These are phyloP conservation scores for Podospora pseudoanserina DNA, from an alignment of 495 filamentous ascomycete genomes.

Conservation along the genomic window DNA sequence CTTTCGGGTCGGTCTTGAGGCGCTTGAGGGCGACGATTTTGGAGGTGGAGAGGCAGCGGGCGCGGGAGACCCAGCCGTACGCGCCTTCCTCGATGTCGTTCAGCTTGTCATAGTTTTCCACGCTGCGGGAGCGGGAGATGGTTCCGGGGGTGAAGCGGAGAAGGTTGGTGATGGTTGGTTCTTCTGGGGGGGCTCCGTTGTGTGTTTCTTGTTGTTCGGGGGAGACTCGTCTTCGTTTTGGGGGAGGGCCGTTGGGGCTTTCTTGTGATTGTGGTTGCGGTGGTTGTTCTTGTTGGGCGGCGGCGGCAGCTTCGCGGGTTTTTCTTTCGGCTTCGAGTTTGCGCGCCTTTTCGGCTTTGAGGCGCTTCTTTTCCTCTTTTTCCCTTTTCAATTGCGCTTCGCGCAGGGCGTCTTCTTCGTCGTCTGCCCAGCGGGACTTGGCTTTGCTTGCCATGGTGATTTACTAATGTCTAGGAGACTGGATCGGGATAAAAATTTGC, in stretches of 20 bases:
- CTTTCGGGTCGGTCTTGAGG: slow-evolving; percentile 81
- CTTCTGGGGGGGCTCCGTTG: slow-evolving; percentile 13
- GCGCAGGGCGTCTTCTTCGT: slow-evolving; percentile 68
- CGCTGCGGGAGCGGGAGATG: slow-evolving; percentile 74
- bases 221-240: slow-evolving; percentile 54
- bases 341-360: slow-evolving; percentile 81
- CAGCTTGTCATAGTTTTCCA: slow-evolving; percentile 84
- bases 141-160: slow-evolving; percentile 63
- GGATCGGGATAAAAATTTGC: background rate
- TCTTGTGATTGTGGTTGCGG: slow-evolving; percentile 29
- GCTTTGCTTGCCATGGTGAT: slow-evolving; percentile 56
- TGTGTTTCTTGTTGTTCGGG: slow-evolving; percentile 15
- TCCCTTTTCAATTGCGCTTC: slow-evolving; percentile 73
- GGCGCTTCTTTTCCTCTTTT: slow-evolving; percentile 83
- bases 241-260: slow-evolving; percentile 40
- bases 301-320: slow-evolving; percentile 30
- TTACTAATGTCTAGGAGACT: background rate
- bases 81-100: slow-evolving; percentile 98
- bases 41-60: slow-evolving; percentile 72
- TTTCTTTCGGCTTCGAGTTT: slow-evolving; percentile 60
- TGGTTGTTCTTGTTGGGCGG: slow-evolving; percentile 22
- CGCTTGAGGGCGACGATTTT: slow-evolving; percentile 91
- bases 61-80: slow-evolving; percentile 91
- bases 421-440: slow-evolving; percentile 85
- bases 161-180: slow-evolving; percentile 39